A percentile compares a stretch with the other conserved stretches of the same genome.
Conservation (phyloP, 148 eudicot species). For the Cornus kousa region DNA sequence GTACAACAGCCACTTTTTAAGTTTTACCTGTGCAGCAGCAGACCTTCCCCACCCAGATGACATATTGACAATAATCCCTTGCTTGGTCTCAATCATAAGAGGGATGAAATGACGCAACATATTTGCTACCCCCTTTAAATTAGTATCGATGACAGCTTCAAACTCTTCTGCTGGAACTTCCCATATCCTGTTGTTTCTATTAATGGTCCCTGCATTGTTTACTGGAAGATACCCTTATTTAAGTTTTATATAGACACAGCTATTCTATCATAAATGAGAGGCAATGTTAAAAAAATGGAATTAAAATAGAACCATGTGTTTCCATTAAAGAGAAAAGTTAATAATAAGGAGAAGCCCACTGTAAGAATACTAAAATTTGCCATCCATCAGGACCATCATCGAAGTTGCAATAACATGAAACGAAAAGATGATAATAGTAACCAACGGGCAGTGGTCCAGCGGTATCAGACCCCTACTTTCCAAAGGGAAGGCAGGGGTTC, state of each 20-base stretch:
- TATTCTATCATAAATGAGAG: neutral
- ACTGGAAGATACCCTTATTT: conserved; percentile 42
- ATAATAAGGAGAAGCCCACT: neutral
- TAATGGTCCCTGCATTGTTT: conserved; percentile 94
- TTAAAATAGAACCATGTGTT: neutral
- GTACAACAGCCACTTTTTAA: neutral
- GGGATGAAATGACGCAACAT: conserved; percentile 93
- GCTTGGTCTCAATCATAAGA: conserved; percentile 76
- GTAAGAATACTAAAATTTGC: neutral
- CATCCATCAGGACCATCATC: conserved; percentile 1
- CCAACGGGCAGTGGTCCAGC: no score
- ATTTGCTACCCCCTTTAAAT: conserved; percentile 82
- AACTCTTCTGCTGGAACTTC: conserved; percentile 95
- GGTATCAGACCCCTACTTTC: no score
- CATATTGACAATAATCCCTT: conserved; percentile 83
- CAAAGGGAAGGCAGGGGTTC: no score
- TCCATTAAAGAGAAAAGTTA: neutral
- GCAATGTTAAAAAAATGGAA: neutral
- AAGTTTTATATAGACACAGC: conserved; percentile 8
- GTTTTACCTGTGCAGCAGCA: conserved; percentile 85
- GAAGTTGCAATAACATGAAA: neutral
- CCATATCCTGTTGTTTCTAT: conserved; percentile 83
- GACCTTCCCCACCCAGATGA: conserved; percentile 99
- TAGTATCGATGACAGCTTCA: conserved; percentile 83
- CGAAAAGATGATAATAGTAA: neutral